These are phyloP conservation scores for Anacardium occidentale DNA, from an alignment of 345 rosid species.

Conservation along the genomic window DNA sequence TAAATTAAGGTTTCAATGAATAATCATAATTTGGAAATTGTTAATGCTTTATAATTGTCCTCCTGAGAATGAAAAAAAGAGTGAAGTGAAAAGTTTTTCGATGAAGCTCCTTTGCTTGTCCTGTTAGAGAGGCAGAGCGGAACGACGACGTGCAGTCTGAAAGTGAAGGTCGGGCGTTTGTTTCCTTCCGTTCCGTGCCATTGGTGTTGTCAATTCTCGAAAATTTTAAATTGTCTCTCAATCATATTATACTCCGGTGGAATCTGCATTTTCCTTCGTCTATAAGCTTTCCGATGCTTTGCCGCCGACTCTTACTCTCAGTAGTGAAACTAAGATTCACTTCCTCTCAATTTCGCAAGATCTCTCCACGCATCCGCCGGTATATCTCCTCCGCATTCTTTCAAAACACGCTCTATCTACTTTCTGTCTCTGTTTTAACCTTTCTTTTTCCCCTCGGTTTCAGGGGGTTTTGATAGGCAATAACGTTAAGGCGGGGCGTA, in stretches of 20 bases:
- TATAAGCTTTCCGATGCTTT: constrained; percentile 19
- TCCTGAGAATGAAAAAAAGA: not conserved
- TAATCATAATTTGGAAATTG: too few species aligned
- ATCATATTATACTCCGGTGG: not conserved
- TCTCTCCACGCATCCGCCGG: constrained; percentile 25
- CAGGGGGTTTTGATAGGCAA: constrained; percentile 42
- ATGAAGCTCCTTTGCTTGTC: not conserved
- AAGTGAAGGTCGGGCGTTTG: constrained; percentile 5
- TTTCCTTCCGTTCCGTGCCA: not conserved
- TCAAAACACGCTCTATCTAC: not conserved
- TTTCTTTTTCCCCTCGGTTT: constrained; percentile 12
- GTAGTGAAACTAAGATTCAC: constrained; percentile 7
- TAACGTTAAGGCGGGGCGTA: constrained; percentile 74
- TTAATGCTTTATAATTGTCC: too few species aligned
- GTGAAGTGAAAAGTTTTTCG: not conserved
- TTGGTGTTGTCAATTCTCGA: not conserved
- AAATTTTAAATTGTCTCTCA: not conserved
- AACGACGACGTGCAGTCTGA: not conserved
- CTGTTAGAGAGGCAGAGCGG: not conserved
- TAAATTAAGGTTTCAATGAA: too few species aligned
- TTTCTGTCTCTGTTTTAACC: not conserved
- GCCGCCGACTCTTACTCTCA: constrained; percentile 9
- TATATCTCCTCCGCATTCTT: constrained; percentile 18
- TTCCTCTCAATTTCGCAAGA: constrained; percentile 24
- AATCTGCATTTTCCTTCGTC: constrained; percentile 17